Percentiles rank a stretch among this genome's conserved stretches.
Evolutionary conservation across 805 yeast species (phyloP).

Genomic region (Komagataella ulmi): DNA sequence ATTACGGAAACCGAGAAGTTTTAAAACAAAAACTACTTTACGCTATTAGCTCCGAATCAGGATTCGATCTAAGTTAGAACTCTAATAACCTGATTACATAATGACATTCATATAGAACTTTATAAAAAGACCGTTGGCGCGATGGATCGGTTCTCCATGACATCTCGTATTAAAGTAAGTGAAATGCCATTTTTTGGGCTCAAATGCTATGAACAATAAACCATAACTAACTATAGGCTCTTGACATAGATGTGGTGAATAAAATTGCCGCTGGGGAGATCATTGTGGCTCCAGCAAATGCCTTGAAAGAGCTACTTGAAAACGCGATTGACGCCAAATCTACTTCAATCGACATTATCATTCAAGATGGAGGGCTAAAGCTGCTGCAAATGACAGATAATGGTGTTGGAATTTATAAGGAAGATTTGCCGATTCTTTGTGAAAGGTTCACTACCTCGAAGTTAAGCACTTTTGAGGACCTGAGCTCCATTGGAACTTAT

Average conservation of each 20-base stretch:
- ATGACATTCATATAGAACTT: not conserved
- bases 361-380: slow-evolving; percentile 89
- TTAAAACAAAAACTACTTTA: slow-evolving; percentile 56
- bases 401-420: slow-evolving; percentile 67
- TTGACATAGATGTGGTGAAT: slow-evolving; percentile 67
- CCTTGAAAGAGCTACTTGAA: slow-evolving; percentile 84
- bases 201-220: not conserved
- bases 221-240: slow-evolving; percentile 6
- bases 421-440: slow-evolving; percentile 71
- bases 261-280: slow-evolving; percentile 97
- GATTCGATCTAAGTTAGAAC: slow-evolving; percentile 63
- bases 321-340: slow-evolving; percentile 84
- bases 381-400: slow-evolving; percentile 80
- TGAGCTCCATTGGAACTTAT: slow-evolving; percentile 57
- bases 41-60: slow-evolving; percentile 71
- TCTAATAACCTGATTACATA: not conserved
- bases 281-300: slow-evolving; percentile 87
- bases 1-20: slow-evolving; percentile 48
- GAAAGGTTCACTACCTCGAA: slow-evolving; percentile 91
- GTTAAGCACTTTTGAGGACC: slow-evolving; percentile 59
- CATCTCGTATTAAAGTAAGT: not conserved
- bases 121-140: not conserved
- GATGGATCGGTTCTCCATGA: not conserved
- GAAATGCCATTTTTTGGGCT: not conserved
- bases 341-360: slow-evolving; percentile 59